Evolutionary conservation across 164 flowering plant genomes (phyloP).

Genomic region (Vitis riparia): DNA sequence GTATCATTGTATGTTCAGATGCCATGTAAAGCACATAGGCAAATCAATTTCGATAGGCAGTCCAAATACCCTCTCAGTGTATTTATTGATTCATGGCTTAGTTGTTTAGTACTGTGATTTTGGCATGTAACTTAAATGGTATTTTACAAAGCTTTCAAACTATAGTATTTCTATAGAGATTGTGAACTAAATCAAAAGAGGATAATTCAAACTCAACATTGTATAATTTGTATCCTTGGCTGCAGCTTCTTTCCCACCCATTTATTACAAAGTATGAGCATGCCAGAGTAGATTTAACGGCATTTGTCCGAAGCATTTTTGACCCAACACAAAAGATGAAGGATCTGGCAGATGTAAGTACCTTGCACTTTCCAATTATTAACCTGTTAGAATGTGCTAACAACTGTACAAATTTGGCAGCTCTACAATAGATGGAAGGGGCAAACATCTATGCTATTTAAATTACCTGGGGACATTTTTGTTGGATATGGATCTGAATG

Average conservation of each 20-base stretch:
- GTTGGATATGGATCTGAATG: not conserved
- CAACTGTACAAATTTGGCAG: not conserved
- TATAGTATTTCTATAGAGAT: not conserved
- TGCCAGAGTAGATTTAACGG: conserved; percentile 65
- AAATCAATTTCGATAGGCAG: too few species aligned
- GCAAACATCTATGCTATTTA: not conserved
- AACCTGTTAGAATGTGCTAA: not conserved
- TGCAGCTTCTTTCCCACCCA: conserved; percentile 95
- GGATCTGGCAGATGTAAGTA: conserved; percentile 95
- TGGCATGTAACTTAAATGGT: not conserved
- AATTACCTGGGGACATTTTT: not conserved
- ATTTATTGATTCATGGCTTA: too few species aligned
- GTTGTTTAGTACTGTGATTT: too few species aligned
- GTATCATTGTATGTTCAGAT: too few species aligned
- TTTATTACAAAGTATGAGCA: conserved; percentile 76
- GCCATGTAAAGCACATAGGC: too few species aligned
- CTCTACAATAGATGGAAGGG: not conserved
- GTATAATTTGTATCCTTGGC: not conserved
- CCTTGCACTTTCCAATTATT: conserved; percentile 4
- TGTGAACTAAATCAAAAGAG: not conserved
- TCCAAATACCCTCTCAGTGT: too few species aligned
- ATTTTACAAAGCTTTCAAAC: too few species aligned
- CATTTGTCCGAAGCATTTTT: conserved; percentile 78
- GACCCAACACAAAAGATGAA: conserved; percentile 91
- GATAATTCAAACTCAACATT: not conserved